Evolutionary conservation across 2,329 filamentous ascomycete species (phyloP).

Genomic region (Cadophora sp.): DNA sequence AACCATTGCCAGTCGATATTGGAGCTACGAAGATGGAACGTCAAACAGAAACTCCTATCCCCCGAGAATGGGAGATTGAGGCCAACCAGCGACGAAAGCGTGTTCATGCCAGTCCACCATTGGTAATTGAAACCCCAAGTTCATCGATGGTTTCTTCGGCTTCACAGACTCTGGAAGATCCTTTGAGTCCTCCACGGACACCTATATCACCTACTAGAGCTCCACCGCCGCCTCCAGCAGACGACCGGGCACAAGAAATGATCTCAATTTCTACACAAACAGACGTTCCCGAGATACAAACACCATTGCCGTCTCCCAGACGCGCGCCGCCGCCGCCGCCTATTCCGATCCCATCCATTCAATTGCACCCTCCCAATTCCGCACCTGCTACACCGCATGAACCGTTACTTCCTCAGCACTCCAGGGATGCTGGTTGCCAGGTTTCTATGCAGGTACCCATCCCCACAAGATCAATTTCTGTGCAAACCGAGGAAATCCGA

Average conservation of each 20-base stretch:
- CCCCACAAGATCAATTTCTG: slow-evolving; percentile 53
- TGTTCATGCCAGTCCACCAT: slow-evolving; percentile 60
- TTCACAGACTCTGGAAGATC: slow-evolving; percentile 68
- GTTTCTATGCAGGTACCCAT: slow-evolving; percentile 62
- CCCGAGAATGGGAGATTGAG: slow-evolving; percentile 65
- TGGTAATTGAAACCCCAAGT: slow-evolving; percentile 56
- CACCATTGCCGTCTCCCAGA: slow-evolving; percentile 33
- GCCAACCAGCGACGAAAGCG: slow-evolving; percentile 78
- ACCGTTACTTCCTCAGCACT: slow-evolving; percentile 78
- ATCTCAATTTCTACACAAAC: slow-evolving; percentile 70
- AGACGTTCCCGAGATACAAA: slow-evolving; percentile 42
- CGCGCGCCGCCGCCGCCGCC: slow-evolving; percentile 47
- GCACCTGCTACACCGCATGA: slow-evolving; percentile 80
- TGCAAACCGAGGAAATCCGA: slow-evolving; percentile 91
- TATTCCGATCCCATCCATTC: slow-evolving; percentile 78
- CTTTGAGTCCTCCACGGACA: slow-evolving; percentile 69
- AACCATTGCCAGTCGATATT: slow-evolving; percentile 47
- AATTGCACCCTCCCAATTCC: slow-evolving; percentile 87
- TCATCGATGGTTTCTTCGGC: slow-evolving; percentile 68
- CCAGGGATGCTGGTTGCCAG: slow-evolving; percentile 84
- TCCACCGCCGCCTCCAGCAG: slow-evolving; percentile 49
- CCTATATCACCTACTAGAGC: slow-evolving; percentile 60
- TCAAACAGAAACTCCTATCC: slow-evolving; percentile 44
- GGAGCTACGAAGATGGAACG: slow-evolving; percentile 33
- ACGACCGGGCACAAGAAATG: slow-evolving; percentile 50